phyloP scores from a whole-genome alignment of 257 asterid species.

The Nicotiana otophora region DNA sequence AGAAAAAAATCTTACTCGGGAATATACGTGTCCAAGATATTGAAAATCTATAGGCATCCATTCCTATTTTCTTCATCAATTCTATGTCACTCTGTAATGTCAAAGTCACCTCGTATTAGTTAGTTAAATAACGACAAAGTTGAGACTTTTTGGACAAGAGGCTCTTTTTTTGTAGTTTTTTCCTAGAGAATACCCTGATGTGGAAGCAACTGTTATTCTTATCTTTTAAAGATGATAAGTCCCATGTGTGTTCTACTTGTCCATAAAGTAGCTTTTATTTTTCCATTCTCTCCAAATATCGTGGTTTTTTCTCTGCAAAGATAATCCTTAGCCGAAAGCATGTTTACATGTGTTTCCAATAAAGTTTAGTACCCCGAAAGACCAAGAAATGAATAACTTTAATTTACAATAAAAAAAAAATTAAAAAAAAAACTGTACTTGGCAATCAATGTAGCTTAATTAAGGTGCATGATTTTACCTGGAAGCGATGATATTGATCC shows the following conservation, averaged over 20 bases:
- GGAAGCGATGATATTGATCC: slow-evolving; percentile 84
- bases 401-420: not conserved
- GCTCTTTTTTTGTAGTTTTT: not conserved
- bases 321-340: not conserved
- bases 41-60: slow-evolving; percentile 91
- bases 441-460: not conserved
- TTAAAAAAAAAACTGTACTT: not conserved
- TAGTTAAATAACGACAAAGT: slow-evolving; percentile 13
- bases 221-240: not conserved
- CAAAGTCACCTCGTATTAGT: slow-evolving; percentile 22
- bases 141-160: slow-evolving; percentile 18
- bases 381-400: not conserved
- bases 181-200: not conserved
- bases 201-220: slow-evolving; percentile 20
- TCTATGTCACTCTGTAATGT: slow-evolving; percentile 60
- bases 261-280: not conserved
- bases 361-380: not conserved
- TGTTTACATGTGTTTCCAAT: not conserved
- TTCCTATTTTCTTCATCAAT: slow-evolving; percentile 74
- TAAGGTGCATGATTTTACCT: slow-evolving; percentile 26
- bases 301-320: too few relatives aligned
- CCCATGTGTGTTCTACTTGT: not conserved
- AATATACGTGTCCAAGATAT: slow-evolving; percentile 87
- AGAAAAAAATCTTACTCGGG: slow-evolving; percentile 45
- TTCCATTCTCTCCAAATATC: not conserved